These are phyloP conservation scores for Ustilago xerochloae DNA, from an alignment of 1,284 basidiomycete species.

Conservation along the genomic window DNA sequence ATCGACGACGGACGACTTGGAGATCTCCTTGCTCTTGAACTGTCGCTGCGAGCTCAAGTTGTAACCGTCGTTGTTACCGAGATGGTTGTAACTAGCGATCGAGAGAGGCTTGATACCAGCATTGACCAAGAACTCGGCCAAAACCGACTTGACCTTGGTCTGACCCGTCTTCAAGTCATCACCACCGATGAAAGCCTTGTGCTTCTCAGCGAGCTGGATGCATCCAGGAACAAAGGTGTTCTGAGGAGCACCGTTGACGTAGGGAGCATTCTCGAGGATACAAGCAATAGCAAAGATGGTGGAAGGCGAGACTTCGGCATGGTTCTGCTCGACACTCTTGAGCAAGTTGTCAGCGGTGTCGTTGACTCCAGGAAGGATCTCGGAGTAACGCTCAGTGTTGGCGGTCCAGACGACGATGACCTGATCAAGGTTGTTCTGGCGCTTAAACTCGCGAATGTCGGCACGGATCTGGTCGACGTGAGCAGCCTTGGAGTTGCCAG, in stretches of 20 bases:
- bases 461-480: slow-evolving; percentile 92
- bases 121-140: slow-evolving; percentile 98
- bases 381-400: slow-evolving; percentile 97
- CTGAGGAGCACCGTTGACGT: slow-evolving; percentile 97
- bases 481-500: slow-evolving; percentile 84
- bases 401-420: slow-evolving; percentile 96
- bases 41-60: slow-evolving; percentile 90
- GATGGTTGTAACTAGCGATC: slow-evolving; percentile 97
- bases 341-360: slow-evolving; percentile 93
- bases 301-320: slow-evolving; percentile 92
- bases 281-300: slow-evolving; percentile 95
- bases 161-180: slow-evolving; percentile 88
- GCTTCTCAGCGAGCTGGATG: slow-evolving; percentile 88
- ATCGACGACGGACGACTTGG: slow-evolving; percentile 93
- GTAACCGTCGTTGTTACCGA: slow-evolving; percentile 97
- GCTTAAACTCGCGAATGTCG: slow-evolving; percentile 94
- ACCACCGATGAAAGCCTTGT: slow-evolving; percentile 93
- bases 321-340: slow-evolving; percentile 82
- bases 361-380: slow-evolving; percentile 92
- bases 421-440: slow-evolving; percentile 79
- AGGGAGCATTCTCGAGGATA: slow-evolving; percentile 93
- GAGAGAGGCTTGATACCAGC: slow-evolving; percentile 98
- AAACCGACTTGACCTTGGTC: slow-evolving; percentile 78
- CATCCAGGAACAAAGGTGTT: slow-evolving; percentile 98
- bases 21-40: slow-evolving; percentile 93